Percentiles rank a stretch among this genome's conserved stretches.
Evolutionary conservation across 2,329 filamentous ascomycete genomes (phyloP).

Genomic region (Diplodia intermedia): DNA sequence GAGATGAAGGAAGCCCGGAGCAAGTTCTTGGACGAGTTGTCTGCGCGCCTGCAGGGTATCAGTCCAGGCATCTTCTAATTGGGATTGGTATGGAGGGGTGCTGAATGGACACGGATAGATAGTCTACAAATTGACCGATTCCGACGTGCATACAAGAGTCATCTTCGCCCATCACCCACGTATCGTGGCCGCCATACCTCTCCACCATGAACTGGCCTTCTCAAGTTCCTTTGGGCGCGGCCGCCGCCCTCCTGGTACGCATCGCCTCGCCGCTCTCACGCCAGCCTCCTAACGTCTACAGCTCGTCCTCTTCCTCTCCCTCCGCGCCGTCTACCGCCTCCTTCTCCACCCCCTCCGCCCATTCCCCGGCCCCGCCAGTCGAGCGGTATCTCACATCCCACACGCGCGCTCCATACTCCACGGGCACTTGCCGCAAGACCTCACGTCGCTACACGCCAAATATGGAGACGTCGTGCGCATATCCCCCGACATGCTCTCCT

Average conservation of each 20-base stretch:
- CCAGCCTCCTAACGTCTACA: too few relatives aligned
- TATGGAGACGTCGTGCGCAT: conserved; percentile 49
- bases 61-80: not conserved
- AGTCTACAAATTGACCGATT: too few relatives aligned
- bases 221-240: too few relatives aligned
- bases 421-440: not conserved
- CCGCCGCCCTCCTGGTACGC: too few relatives aligned
- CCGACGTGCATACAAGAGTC: too few relatives aligned
- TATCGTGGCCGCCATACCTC: too few relatives aligned
- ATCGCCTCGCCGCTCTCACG: too few relatives aligned
- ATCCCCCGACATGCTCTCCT: conserved; percentile 52
- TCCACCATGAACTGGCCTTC: too few relatives aligned
- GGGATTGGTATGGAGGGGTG: too few relatives aligned
- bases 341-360: conserved; percentile 19
- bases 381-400: not conserved
- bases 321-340: conserved; percentile 17
- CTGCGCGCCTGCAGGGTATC: not conserved
- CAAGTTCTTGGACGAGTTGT: not conserved
- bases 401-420: not conserved
- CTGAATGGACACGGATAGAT: too few relatives aligned
- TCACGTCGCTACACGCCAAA: not conserved
- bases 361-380: conserved; percentile 25
- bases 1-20: not conserved
- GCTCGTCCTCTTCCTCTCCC: too few relatives aligned
- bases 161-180: too few relatives aligned